phyloP scores from a whole-genome alignment of 306 rosid species.

The Fragaria ananassa region DNA sequence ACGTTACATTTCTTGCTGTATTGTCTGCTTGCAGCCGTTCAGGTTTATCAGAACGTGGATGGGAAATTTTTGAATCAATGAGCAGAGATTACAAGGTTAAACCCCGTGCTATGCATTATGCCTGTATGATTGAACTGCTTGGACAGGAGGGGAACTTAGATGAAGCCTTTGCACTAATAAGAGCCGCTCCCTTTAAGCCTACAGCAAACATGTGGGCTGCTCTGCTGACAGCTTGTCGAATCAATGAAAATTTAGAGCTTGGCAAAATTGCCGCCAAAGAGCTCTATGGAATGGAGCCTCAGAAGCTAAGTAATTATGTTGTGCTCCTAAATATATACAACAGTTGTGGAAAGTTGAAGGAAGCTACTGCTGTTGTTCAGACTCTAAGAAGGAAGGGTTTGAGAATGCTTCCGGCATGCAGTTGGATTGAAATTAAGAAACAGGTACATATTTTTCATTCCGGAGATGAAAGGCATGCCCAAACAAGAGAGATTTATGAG shows the following conservation, averaged over 20 bases:
- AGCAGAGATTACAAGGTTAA: slow-evolving; percentile 57
- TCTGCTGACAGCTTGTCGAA: slow-evolving; percentile 77
- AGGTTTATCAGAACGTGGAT: slow-evolving; percentile 65
- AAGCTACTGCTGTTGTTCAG: slow-evolving; percentile 77
- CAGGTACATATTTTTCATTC: slow-evolving; percentile 45
- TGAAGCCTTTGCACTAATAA: slow-evolving; percentile 65
- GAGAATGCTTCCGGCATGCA: slow-evolving; percentile 67
- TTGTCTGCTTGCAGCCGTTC: slow-evolving; percentile 84
- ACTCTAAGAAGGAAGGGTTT: slow-evolving; percentile 72
- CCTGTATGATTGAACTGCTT: slow-evolving; percentile 82
- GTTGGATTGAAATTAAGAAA: slow-evolving; percentile 73
- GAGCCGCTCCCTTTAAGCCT: slow-evolving; percentile 63
- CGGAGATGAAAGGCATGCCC: slow-evolving; percentile 56
- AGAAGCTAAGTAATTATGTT: slow-evolving; percentile 64
- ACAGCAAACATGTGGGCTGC: slow-evolving; percentile 91
- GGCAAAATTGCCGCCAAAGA: slow-evolving; percentile 77
- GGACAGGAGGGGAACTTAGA: slow-evolving; percentile 75
- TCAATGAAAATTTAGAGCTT: slow-evolving; percentile 64
- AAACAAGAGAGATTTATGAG: slow-evolving; percentile 45
- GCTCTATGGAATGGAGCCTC: slow-evolving; percentile 79
- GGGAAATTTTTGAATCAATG: slow-evolving; percentile 78
- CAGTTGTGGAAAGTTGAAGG: slow-evolving; percentile 60
- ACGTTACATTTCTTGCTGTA: slow-evolving; percentile 81
- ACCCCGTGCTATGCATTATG: slow-evolving; percentile 96
- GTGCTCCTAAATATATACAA: slow-evolving; percentile 68